These are phyloP conservation scores for Amaranthus hypochondriacus DNA, from an alignment of 148 eudicot species.

Conservation along the genomic window DNA sequence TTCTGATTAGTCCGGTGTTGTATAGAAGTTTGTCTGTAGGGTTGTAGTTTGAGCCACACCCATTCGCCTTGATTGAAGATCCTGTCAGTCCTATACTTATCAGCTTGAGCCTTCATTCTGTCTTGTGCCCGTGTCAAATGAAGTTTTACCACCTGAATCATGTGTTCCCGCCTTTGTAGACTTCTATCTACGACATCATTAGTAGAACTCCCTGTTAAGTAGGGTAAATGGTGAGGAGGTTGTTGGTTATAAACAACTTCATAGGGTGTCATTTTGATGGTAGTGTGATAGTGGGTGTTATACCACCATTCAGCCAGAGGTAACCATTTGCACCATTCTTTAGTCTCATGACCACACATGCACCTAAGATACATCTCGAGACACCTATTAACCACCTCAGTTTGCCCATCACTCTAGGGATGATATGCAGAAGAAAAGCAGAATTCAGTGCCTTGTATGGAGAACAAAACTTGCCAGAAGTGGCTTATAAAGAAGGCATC, in stretches of 20 bases:
- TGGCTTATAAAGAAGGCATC: neutral
- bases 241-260: neutral
- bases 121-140: neutral
- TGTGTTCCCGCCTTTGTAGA: neutral
- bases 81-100: neutral
- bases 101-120: neutral
- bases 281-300: neutral
- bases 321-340: neutral
- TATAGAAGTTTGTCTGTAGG: neutral
- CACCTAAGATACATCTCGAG: neutral
- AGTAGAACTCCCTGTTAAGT: neutral
- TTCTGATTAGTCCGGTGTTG: neutral
- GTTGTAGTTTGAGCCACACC: neutral
- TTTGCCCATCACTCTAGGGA: neutral
- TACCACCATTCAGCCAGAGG: neutral
- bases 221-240: neutral
- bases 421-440: neutral
- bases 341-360: neutral
- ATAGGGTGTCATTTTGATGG: neutral
- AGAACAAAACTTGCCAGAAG: conserved; percentile 1
- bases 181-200: neutral
- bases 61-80: neutral
- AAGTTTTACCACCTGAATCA: neutral
- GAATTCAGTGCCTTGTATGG: neutral
- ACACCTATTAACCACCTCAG: neutral